Percentiles rank a stretch among this genome's conserved stretches.
Evolutionary conservation across 371 early-diverging fungal genomes (phyloP).

Genomic region (Rhizomucor miehei): DNA sequence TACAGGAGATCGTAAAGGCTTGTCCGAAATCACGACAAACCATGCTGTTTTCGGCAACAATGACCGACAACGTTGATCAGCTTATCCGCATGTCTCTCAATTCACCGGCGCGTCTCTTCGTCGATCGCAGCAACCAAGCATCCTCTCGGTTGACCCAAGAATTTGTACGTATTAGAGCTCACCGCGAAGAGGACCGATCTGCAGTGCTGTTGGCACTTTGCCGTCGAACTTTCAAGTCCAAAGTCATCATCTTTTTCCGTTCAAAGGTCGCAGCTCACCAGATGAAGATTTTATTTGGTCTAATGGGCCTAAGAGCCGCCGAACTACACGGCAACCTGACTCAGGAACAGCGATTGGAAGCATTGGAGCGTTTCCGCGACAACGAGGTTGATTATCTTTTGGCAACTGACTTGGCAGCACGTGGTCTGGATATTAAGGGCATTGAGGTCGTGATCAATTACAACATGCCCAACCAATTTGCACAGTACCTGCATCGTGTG

Average conservation of each 20-base stretch:
- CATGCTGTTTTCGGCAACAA: constrained; percentile 99
- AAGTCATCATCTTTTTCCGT: constrained; percentile 90
- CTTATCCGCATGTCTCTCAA: constrained; percentile 91
- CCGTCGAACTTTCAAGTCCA: constrained; percentile 72
- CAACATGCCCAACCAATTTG: constrained; percentile 96
- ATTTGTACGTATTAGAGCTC: constrained; percentile 91
- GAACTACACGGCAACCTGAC: constrained; percentile 98
- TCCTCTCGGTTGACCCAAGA: constrained; percentile 87
- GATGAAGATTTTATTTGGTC: constrained; percentile 94
- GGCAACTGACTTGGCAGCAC: constrained; percentile 99
- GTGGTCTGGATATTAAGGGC: constrained; percentile 99
- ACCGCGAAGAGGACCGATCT: constrained; percentile 82
- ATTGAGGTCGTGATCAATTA: constrained; percentile 99
- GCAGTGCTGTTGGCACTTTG: constrained; percentile 87
- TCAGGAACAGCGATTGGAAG: constrained; percentile 91
- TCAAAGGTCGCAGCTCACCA: constrained; percentile 93
- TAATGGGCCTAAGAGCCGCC: constrained; percentile 87
- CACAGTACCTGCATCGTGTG: constrained; percentile 98
- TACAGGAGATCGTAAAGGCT: constrained; percentile 91
- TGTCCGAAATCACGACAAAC: constrained; percentile 95
- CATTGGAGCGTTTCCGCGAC: constrained; percentile 92
- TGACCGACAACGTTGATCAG: constrained; percentile 99
- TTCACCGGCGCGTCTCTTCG: constrained; percentile 87
- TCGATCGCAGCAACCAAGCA: constrained; percentile 79
- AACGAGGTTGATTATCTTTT: constrained; percentile 85